phyloP scores from a whole-genome alignment of 2,329 filamentous ascomycete species.

The Trichoderma sp. region DNA sequence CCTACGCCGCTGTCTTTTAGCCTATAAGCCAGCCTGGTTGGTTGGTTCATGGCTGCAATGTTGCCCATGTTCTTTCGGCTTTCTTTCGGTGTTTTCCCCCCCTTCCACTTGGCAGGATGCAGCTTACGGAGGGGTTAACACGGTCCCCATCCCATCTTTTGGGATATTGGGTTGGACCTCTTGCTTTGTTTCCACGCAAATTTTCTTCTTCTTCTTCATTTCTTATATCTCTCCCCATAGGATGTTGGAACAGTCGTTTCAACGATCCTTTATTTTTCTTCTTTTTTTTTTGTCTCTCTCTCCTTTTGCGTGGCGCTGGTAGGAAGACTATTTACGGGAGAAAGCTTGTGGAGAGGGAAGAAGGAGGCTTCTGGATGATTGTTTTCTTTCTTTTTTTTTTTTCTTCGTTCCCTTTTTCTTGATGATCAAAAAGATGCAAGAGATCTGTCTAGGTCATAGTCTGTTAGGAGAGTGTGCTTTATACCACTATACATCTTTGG shows the following conservation, averaged over 20 bases:
- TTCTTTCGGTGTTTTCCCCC: background rate
- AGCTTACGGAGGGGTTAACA: background rate
- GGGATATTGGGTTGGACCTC: background rate
- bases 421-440: background rate
- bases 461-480: background rate
- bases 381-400: background rate
- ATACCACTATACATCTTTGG: conserved; percentile 5
- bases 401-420: background rate
- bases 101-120: background rate
- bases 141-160: background rate
- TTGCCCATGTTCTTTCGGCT: background rate
- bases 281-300: background rate
- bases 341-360: background rate
- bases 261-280: background rate
- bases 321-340: background rate
- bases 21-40: background rate
- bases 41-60: background rate
- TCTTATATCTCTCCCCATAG: background rate
- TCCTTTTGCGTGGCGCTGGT: conserved; percentile 3
- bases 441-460: background rate
- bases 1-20: background rate
- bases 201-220: background rate
- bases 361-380: background rate
- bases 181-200: background rate
- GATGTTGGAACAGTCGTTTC: background rate